Evolutionary conservation across 495 filamentous ascomycete genomes (phyloP), one percentile per base, ranked within the genome.

Genomic region (Podospora fimiseda): DNA sequence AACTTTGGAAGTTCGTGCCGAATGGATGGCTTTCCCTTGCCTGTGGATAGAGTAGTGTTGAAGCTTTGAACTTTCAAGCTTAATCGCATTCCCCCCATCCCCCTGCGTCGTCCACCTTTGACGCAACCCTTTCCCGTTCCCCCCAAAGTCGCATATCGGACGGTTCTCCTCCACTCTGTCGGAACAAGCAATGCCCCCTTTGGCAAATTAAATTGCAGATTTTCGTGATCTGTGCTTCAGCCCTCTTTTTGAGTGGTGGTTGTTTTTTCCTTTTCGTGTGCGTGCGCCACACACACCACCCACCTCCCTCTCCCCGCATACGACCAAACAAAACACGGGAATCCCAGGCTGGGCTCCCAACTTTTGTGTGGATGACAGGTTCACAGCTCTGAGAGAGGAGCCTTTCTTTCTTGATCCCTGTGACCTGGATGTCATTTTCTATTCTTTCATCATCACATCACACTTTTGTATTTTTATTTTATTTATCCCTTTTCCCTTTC

Each of bases 301-400:
- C 27, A 5, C 27, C 27, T 11, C 27, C 27, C 27, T 11, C 27
- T 11, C 27, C 27, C 27, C 27, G 47, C 50, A 58, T 46, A 37
- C 22, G 8, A 46, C 55, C 51, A 58, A 58, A 58, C 56, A 54
- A 51, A 54, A 51, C 47, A 58, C 20, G 14, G 47, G 45, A n/a
- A n/a, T n/a, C n/a, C n/a, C n/a, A n/a, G n/a, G n/a, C n/a, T 36
- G 11, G 33, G 46, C 16, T 40, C 30, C 51, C 36, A 37, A 47
- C 53, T 11, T 5, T 33, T 6, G 27, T 50, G 42, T 48, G 14
- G 44, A 43, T 2, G 7, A 18, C 15, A 33, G 27, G 27, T 33
- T 11, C 6, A 5, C 27, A 33, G n/a, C n/a, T n/a, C n/a, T n/a
- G n/a, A n/a, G n/a, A n/a, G n/a, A n/a, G n/a, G 45, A 33, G n/a